A percentile compares a stretch with the other conserved stretches of the same genome.
Evolutionary conservation across 805 yeast genomes (phyloP).

Genomic region (Nematodospora valgi): DNA sequence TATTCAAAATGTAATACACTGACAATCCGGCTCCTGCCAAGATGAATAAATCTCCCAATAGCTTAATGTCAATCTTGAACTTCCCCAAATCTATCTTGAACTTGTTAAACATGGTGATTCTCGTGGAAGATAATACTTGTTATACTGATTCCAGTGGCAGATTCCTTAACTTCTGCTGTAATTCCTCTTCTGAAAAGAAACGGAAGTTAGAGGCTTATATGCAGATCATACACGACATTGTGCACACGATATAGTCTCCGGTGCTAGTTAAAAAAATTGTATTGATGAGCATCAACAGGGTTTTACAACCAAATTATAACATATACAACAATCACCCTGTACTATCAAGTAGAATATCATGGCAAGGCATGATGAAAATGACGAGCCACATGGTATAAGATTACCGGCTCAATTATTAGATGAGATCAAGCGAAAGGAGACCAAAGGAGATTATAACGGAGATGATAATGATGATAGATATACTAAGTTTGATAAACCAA

Average conservation of each 20-base stretch:
- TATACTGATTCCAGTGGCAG: no score
- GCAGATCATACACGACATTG: no score
- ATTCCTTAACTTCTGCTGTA: no score
- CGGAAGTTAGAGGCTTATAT: no score
- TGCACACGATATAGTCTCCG: neutral
- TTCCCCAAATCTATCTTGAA: constrained; percentile 35
- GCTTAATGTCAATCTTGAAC: constrained; percentile 35
- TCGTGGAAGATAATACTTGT: constrained; percentile 1
- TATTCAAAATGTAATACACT: constrained; percentile 57
- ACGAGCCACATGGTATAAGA: constrained; percentile 39
- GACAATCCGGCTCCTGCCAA: constrained; percentile 64
- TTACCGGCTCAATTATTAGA: constrained; percentile 55
- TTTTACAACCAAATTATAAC: constrained; percentile 1
- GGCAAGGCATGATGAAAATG: constrained; percentile 8
- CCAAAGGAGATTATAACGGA: constrained; percentile 42
- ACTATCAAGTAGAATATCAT: neutral
- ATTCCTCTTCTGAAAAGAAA: no score
- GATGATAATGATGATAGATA: constrained; percentile 16
- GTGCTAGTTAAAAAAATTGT: neutral
- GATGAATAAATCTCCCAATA: constrained; percentile 40
- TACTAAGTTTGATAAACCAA: constrained; percentile 11
- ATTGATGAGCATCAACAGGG: constrained; percentile 1
- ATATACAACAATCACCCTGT: neutral
- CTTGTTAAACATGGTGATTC: constrained; percentile 22
- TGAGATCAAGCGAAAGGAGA: constrained; percentile 41